Conservation (phyloP, 2,329 filamentous ascomycete genomes). For the Domatiomyces globalis region DNA sequence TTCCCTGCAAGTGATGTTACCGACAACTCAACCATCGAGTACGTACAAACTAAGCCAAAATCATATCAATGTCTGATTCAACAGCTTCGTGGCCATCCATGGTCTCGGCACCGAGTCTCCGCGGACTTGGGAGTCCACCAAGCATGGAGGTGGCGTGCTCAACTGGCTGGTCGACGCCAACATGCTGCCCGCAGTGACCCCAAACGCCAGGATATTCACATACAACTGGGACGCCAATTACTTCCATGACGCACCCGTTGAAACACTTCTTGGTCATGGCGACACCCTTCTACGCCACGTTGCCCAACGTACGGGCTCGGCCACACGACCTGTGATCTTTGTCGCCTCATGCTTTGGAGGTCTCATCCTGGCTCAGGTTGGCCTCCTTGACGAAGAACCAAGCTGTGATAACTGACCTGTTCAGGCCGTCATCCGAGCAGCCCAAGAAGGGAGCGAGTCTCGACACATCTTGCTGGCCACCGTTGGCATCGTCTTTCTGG, state of each 20-base stretch:
- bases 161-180: constrained; percentile 1
- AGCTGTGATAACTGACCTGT: not conserved
- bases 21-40: not conserved
- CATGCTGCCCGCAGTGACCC: not conserved
- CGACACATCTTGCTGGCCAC: not conserved
- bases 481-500: not conserved
- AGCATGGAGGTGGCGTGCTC: not conserved
- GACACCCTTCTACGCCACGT: not conserved
- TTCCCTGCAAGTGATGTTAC: not conserved
- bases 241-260: not conserved
- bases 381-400: not conserved
- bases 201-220: not conserved
- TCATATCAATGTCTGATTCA: not conserved
- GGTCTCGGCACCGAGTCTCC: constrained; percentile 17
- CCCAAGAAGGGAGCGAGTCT: not conserved
- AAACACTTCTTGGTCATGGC: not conserved
- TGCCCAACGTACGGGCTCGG: not conserved
- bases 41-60: not conserved
- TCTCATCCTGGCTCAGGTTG: not conserved
- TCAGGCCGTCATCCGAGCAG: not conserved
- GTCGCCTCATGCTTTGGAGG: constrained; percentile 1
- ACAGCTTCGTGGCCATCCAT: constrained; percentile 17
- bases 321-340: not conserved
- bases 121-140: constrained; percentile 12
- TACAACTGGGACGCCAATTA: constrained; percentile 1